These are phyloP conservation scores for Neofusicoccum kwambonambiense DNA, from an alignment of 2,329 filamentous ascomycete genomes.

Conservation along the genomic window DNA sequence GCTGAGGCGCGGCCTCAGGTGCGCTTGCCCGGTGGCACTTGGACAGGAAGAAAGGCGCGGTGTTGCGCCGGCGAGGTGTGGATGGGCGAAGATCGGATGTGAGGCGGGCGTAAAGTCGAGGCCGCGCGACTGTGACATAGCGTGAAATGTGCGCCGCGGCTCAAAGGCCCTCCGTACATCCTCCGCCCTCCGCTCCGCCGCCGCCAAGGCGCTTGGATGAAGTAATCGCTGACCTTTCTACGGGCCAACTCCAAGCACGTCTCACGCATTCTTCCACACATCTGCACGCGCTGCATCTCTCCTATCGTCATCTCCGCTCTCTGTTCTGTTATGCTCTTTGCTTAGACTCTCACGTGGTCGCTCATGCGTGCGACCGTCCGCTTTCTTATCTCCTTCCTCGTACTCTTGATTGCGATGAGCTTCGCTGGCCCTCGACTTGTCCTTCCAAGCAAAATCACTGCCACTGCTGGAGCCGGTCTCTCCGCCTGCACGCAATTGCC, in stretches of 20 bases:
- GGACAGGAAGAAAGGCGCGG: background rate
- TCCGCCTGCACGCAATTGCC: slow-evolving; percentile 5
- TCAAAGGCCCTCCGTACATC: background rate
- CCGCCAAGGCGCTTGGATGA: background rate
- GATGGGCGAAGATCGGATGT: background rate
- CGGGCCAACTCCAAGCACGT: background rate
- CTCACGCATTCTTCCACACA: background rate
- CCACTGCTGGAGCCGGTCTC: slow-evolving; percentile 14
- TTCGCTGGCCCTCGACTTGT: slow-evolving; percentile 14
- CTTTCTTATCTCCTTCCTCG: slow-evolving; percentile 16
- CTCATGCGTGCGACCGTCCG: slow-evolving; percentile 18
- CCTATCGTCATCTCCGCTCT: background rate
- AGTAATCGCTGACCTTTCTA: background rate
- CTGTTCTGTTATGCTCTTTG: slow-evolving; percentile 12
- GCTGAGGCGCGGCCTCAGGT: background rate
- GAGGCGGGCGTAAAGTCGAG: background rate
- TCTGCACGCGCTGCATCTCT: background rate
- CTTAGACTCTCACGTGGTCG: slow-evolving; percentile 1
- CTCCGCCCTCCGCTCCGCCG: slow-evolving; percentile 6
- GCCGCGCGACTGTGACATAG: background rate
- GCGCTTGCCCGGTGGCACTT: background rate
- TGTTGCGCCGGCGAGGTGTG: background rate
- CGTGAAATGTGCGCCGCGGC: background rate
- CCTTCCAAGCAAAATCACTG: slow-evolving; percentile 10
- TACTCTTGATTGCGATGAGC: slow-evolving; percentile 18